Conservation (phyloP, 352 stramenopile species). For the Phytophthora syringae region DNA sequence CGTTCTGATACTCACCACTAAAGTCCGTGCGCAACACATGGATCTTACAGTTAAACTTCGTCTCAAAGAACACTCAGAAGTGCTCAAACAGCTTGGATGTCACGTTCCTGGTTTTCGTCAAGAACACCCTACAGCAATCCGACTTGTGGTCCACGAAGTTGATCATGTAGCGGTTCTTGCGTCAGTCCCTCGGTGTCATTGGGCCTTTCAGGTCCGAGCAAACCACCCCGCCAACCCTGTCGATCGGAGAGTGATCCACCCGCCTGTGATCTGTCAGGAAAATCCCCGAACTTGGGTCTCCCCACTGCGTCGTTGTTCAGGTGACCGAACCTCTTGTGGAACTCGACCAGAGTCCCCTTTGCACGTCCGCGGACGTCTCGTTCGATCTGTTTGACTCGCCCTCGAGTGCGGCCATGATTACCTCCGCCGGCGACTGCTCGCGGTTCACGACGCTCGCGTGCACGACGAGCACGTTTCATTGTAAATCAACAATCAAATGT, state of each 20-base stretch:
- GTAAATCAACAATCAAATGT: slow-evolving; percentile 15
- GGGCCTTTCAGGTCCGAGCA: slow-evolving; percentile 10
- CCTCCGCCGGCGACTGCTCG: not conserved
- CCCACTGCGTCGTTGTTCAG: slow-evolving; percentile 10
- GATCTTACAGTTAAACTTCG: not conserved
- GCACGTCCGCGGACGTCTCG: not conserved
- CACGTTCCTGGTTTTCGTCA: no score
- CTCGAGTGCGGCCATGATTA: not conserved
- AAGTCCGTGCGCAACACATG: not conserved
- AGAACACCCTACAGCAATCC: no score
- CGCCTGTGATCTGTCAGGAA: slow-evolving; percentile 3
- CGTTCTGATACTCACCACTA: no score
- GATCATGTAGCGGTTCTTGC: slow-evolving; percentile 15
- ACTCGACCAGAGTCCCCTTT: not conserved
- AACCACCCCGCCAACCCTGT: slow-evolving; percentile 25
- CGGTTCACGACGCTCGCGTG: no score
- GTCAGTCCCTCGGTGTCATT: slow-evolving; percentile 7
- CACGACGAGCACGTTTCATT: not conserved
- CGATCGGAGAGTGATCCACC: slow-evolving; percentile 6
- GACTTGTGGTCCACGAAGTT: slow-evolving; percentile 19
- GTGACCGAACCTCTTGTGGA: slow-evolving; percentile 10
- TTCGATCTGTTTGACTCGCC: not conserved
- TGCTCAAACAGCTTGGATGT: not conserved
- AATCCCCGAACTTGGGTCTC: slow-evolving; percentile 8
- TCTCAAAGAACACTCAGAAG: not conserved